Base-by-base conservation (phyloP, 345 rosid genomes). In the Excoecaria cochinchinensis region DNA sequence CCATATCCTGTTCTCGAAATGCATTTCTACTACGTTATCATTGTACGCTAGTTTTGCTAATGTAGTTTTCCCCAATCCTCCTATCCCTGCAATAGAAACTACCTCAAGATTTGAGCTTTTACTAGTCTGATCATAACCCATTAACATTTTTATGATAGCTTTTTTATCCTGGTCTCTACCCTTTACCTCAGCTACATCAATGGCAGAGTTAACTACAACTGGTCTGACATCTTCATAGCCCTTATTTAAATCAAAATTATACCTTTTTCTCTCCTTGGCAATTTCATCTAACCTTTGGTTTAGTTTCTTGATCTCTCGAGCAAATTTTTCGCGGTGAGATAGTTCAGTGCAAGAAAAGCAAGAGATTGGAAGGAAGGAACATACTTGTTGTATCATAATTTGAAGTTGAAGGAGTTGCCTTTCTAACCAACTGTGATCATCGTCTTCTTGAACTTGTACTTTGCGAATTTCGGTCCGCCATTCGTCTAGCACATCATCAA, bases 61-160 rank as follows among this genome's bases (percentile, higher is more conserved):
- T 13, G 80, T 65, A 24, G 80, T 73, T 39, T 61, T 73, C 6
- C 76, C 76, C 10, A 73, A 25, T n/a, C 76, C 76, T 47, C 76
- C 76, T 1, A 31, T 48, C 58, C 76, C 76, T 5, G 36, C 59
- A 4, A 61, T 19, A 17, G 76, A 61, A 15, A 73, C 47, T 9
- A 36, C 16, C 2, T 21, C 36, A 21, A 13, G 59, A 1, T 36
- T 8, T 25, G 39, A 13, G 3, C 8, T n/a, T 38, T 31, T 31
- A 0, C 31, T 31, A 31, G 1, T 31, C 31, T 31, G 31, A 31
- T 61, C 57, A 72, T n/a, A n/a, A n/a, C 67, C 31, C 48, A 61
- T 0, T 51, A 73, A 73, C 76, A 11, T 17, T 4, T 73, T 0
- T 3, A 50, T n/a, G 0, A 62, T 5, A 0, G 0, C 2, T 1